Evolutionary conservation across 1,139 yeast species (phyloP), one percentile per base, ranked within the genome.

Genomic region (Kluyveromyces sp.): DNA sequence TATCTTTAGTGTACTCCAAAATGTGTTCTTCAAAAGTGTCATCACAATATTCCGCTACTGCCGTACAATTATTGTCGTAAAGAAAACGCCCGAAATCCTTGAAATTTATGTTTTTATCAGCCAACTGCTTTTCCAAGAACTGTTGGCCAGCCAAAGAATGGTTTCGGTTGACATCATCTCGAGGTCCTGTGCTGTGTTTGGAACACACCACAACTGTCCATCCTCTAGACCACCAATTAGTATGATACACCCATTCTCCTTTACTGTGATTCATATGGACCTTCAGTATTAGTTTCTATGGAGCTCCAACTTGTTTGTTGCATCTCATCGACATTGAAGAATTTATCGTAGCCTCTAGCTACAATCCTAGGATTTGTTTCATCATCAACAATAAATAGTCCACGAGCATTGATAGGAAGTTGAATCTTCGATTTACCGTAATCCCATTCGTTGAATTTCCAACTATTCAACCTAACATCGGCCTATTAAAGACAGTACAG

Each of bases 1-100:
- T 50, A 15, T 70, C 69, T 1, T 81, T 80, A 2, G 74, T 64
- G 58, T 94, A 94, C 45, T 83, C 83, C 46, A 94, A 70, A 8
- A 94, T 88, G 63, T 94, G 99, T 64, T 94, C 98, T 62, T 94
- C 98, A 65, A 94, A 94, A 0, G 68, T 68, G 59, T 94, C 98
- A 61, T 94, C 97, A 65, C 99, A 94, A 41, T 80, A 74, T 64
- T 92, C 98, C 1, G 94, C 90, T 1, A 89, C 96, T 0, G 96
- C 96, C 0, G 98, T 94, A 30, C 79, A 62, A 50, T 81, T 77
- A 53, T 72, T 56, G 1, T 65, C 57, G 56, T 73, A 72, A 25
- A 94, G 68, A 4, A 68, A 66, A 37, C 58, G 56, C 0, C 89
- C 97, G 41, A 94, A 72, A 1, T 77, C 76, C 10, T 59, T 52